Percentiles rank a stretch among this genome's conserved stretches.
Evolutionary conservation across 2,329 filamentous ascomycete genomes (phyloP).

Genomic region (Fusarium buxicola): DNA sequence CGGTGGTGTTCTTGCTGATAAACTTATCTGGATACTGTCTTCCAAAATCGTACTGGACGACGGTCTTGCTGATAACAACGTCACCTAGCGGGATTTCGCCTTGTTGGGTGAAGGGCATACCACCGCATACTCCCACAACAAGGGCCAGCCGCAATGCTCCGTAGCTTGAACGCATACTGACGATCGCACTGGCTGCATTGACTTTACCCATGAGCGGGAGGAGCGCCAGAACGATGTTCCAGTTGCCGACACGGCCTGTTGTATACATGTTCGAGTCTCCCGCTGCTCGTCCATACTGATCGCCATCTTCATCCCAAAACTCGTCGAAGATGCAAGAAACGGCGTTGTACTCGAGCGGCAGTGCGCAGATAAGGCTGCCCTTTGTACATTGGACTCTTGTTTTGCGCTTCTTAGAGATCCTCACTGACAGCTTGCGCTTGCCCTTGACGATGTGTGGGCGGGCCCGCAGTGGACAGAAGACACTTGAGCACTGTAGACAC

Average conservation of each 20-base stretch:
- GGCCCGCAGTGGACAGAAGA: no score
- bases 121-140: conserved; percentile 56
- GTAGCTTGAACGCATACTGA: conserved; percentile 50
- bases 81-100: conserved; percentile 2
- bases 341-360: conserved; percentile 33
- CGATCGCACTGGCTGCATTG: conserved; percentile 42
- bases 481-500: no score
- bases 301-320: conserved; percentile 7
- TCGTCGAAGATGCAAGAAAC: conserved; percentile 35
- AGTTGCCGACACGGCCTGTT: conserved; percentile 45
- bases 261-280: conserved; percentile 47
- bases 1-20: not conserved
- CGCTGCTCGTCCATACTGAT: conserved; percentile 30
- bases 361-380: conserved; percentile 42
- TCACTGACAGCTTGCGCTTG: no score
- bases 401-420: no score
- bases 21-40: not conserved
- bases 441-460: no score
- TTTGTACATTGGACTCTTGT: no score
- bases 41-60: conserved; percentile 5
- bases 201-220: conserved; percentile 46
- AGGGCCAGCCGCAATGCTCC: conserved; percentile 48
- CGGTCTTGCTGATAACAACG: conserved; percentile 2
- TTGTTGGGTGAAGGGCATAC: conserved; percentile 37
- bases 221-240: conserved; percentile 45